Percentiles rank a stretch among this genome's conserved stretches.
phyloP scores from a whole-genome alignment of 768 basidiomycete species.

The Sporobolomyces phaffii region DNA sequence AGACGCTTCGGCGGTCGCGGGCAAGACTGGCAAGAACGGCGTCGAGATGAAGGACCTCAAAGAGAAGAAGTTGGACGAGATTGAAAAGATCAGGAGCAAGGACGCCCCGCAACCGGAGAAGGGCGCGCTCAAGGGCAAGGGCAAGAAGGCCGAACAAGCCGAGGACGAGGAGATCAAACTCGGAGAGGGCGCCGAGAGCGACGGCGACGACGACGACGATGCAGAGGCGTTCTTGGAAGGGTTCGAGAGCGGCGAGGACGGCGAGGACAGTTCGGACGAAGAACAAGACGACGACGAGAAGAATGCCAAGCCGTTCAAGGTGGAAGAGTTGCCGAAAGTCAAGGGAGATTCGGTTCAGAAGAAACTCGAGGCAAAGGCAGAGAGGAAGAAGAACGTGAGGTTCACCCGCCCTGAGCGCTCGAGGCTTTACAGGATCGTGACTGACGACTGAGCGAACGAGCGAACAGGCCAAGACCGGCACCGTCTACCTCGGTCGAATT shows the following conservation, averaged over 20 bases:
- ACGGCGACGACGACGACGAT: constrained; percentile 40
- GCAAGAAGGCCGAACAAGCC: constrained; percentile 41
- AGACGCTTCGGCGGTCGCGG: neutral
- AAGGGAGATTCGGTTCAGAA: constrained; percentile 35
- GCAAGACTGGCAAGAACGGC: constrained; percentile 29
- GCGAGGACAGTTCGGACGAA: constrained; percentile 45
- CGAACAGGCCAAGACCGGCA: constrained; percentile 57
- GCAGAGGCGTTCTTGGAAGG: constrained; percentile 39
- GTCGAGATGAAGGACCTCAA: constrained; percentile 24
- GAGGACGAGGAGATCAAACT: constrained; percentile 45
- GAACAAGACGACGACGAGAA: constrained; percentile 29
- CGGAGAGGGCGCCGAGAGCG: constrained; percentile 38
- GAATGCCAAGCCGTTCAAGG: constrained; percentile 8
- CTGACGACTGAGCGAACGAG: neutral
- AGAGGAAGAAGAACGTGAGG: constrained; percentile 34
- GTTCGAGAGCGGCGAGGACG: constrained; percentile 44
- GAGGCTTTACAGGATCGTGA: accelerated
- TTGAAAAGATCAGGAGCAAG: constrained; percentile 58
- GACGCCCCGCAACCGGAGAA: constrained; percentile 70
- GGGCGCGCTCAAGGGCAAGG: constrained; percentile 56
- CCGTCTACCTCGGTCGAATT: constrained; percentile 79
- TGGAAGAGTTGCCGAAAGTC: constrained; percentile 32
- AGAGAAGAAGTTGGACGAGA: constrained; percentile 31
- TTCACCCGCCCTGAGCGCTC: neutral
- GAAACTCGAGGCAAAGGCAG: constrained; percentile 34